Percentiles rank a stretch among this genome's conserved stretches.
phyloP scores from a whole-genome alignment of 2,329 filamentous ascomycete genomes.

The Cryphonectria carpinicola region DNA sequence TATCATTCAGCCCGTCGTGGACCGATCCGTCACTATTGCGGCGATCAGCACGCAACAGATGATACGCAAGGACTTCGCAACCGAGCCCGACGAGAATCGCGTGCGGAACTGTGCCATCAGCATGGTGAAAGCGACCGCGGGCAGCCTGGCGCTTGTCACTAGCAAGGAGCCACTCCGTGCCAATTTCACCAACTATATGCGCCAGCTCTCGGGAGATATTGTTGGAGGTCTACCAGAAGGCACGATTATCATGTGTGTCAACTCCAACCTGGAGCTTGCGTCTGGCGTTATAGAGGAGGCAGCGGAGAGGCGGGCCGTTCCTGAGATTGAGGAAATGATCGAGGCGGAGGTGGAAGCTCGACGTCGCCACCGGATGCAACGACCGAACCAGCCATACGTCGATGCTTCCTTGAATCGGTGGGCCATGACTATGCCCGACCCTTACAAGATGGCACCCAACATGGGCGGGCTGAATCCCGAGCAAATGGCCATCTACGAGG shows the following conservation, averaged over 20 bases:
- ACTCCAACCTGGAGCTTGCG: conserved; percentile 92
- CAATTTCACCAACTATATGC: conserved; percentile 97
- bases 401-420: conserved; percentile 83
- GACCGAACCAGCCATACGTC: conserved; percentile 83
- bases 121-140: conserved; percentile 93
- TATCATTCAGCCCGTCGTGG: conserved; percentile 96
- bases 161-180: conserved; percentile 96
- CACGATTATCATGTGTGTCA: conserved; percentile 97
- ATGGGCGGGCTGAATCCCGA: conserved; percentile 78
- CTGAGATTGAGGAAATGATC: conserved; percentile 94
- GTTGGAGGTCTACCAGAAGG: conserved; percentile 88
- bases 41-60: conserved; percentile 96
- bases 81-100: conserved; percentile 86
- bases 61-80: conserved; percentile 94
- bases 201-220: conserved; percentile 68
- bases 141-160: conserved; percentile 93
- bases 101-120: conserved; percentile 85
- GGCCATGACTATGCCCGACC: conserved; percentile 91
- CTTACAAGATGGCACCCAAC: conserved; percentile 80
- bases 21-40: conserved; percentile 95
- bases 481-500: conserved; percentile 94
- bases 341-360: conserved; percentile 79
- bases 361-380: conserved; percentile 72
- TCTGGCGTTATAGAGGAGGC: conserved; percentile 95
- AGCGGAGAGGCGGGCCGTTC: conserved; percentile 88